Conservation (phyloP, 441 rosid genomes). For the Sinapis alba region DNA sequence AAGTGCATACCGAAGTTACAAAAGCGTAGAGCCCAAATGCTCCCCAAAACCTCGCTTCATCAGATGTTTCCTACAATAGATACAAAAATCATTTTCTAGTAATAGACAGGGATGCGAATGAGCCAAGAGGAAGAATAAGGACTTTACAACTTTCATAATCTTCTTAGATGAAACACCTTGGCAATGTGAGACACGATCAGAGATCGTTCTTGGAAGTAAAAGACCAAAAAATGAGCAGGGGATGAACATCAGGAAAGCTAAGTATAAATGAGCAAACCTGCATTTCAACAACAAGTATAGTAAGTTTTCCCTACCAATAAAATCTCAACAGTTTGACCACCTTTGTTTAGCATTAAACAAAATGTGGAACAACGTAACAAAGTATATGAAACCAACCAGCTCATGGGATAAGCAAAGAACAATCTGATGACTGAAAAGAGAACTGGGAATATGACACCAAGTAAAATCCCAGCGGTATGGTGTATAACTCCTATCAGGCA, state of each 20-base stretch:
- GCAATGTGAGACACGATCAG: conserved; percentile 56
- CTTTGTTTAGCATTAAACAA: not conserved
- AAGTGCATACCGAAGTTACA: conserved; percentile 67
- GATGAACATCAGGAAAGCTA: conserved; percentile 87
- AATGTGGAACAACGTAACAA: conserved; percentile 2
- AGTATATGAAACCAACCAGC: conserved; percentile 61
- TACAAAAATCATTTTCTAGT: conserved; percentile 25
- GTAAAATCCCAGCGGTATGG: conserved; percentile 65
- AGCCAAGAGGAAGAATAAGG: conserved; percentile 21
- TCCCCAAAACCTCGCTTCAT: conserved; percentile 98
- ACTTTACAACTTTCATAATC: conserved; percentile 72
- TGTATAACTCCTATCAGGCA: conserved; percentile 60
- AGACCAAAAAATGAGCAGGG: conserved; percentile 86
- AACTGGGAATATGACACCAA: conserved; percentile 77
- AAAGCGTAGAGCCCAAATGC: conserved; percentile 86
- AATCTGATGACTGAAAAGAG: conserved; percentile 72
- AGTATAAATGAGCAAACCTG: conserved; percentile 94
- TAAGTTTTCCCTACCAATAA: conserved; percentile 16
- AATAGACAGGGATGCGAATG: not conserved
- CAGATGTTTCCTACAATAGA: conserved; percentile 62
- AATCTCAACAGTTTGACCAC: not conserved
- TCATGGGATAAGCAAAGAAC: conserved; percentile 79
- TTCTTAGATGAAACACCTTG: conserved; percentile 65
- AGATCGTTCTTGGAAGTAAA: conserved; percentile 69
- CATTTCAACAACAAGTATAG: conserved; percentile 34